phyloP scores from a whole-genome alignment of 306 rosid genomes.

The Hippophae gyantsensis region DNA sequence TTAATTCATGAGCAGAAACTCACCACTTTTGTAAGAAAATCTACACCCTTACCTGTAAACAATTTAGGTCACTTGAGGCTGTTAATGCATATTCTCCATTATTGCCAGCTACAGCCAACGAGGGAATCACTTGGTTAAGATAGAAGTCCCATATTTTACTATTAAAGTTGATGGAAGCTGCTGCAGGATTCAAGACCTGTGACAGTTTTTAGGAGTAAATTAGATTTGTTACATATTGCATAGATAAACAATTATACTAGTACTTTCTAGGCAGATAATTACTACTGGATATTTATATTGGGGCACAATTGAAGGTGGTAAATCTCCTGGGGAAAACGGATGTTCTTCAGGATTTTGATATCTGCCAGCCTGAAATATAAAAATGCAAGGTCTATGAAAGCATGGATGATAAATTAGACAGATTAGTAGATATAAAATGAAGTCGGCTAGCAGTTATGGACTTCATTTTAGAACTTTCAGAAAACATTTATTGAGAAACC shows the following conservation, averaged over 20 bases:
- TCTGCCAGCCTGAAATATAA: constrained; percentile 56
- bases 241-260: background rate
- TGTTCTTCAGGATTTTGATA: constrained; percentile 71
- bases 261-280: constrained; percentile 8
- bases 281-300: constrained; percentile 44
- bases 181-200: constrained; percentile 61
- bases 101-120: constrained; percentile 47
- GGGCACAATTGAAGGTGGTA: constrained; percentile 46
- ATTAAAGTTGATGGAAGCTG: constrained; percentile 61
- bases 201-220: constrained; percentile 11
- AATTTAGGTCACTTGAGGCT: constrained; percentile 74
- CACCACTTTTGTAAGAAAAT: background rate
- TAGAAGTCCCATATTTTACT: constrained; percentile 60
- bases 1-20: constrained; percentile 4
- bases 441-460: no score
- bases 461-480: no score
- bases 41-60: constrained; percentile 54
- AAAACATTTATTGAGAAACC: no score
- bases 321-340: constrained; percentile 55
- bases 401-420: background rate
- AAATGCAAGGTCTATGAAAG: background rate
- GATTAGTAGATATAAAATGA: background rate
- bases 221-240: background rate
- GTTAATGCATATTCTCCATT: constrained; percentile 86
- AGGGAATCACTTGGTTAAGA: constrained; percentile 52